Evolutionary conservation across 495 filamentous ascomycete genomes (phyloP), one percentile per base, ranked within the genome.

Genomic region (Daldinia decipiens): DNA sequence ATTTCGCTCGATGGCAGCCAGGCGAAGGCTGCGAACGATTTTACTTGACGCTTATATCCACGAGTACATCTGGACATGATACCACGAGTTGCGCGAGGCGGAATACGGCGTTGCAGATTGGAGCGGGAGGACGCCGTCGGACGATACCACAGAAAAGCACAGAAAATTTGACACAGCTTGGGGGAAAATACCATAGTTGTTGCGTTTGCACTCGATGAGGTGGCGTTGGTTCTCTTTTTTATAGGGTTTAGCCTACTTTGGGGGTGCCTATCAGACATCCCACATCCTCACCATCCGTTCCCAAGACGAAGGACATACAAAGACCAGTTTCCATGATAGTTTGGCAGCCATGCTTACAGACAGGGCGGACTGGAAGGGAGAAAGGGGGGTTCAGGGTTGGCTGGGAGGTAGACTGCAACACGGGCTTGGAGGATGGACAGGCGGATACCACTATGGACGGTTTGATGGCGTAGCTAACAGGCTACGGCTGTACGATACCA

Each of bases 91-190:
- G 72, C 71, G 66, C 56, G 40, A 64, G 72, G 72, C 74, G 73
- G 74, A 72, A 71, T 74, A 76, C 67, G 74, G 74, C 74, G 72
- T 78, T 76, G 76, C 71, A 76, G 72, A 75, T 70, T 73, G 74
- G 76, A 73, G 76, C 69, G 62, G 72, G 69, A 68, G 68, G 72
- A 71, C 60, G 72, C 68, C 68, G 72, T 78, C 70, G 74, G 68
- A 78, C 61, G 74, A 78, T 78, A 78, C 76, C 74, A 76, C 74
- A 74, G 58, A 76, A 74, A 78, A 76, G 74, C 71, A 72, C 62
- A 77, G 66, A 76, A 73, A 74, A 68, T 66, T 73, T 54, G 61
- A 73, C 65, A 63, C 71, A 70, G 65, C 45, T 71, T 38, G 34
- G 62, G 69, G 29, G 29, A 72, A 73, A 75, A 74, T 74, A 74